Percentiles rank a stretch among this genome's conserved stretches.
Conservation (phyloP, 495 filamentous ascomycete species). For the Barbatosphaeria neglecta region DNA sequence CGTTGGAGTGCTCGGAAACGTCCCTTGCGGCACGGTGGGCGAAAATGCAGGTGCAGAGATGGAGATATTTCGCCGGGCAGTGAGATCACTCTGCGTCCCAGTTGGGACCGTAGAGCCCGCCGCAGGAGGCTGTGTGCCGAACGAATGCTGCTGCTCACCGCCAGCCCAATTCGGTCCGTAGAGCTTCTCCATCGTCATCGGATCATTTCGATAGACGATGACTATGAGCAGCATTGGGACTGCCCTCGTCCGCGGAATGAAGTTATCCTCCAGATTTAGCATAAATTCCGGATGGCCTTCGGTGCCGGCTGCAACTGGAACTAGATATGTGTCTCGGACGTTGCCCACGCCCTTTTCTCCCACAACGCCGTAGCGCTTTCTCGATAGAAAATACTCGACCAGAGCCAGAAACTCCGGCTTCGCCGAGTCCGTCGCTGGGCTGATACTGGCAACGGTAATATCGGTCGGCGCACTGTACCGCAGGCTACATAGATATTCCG, state of each 20-base stretch:
- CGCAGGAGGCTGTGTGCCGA: not conserved
- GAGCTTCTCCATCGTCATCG: constrained; percentile 25
- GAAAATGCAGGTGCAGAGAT: constrained; percentile 33
- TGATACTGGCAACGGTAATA: constrained; percentile 56
- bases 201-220: constrained; percentile 57
- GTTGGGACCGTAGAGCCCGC: constrained; percentile 12
- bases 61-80: constrained; percentile 18
- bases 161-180: constrained; percentile 12
- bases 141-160: not conserved
- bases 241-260: constrained; percentile 50
- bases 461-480: constrained; percentile 63
- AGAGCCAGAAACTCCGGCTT: constrained; percentile 53
- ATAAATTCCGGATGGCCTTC: constrained; percentile 56
- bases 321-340: constrained; percentile 67
- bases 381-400: constrained; percentile 66
- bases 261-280: constrained; percentile 61
- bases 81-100: constrained; percentile 6
- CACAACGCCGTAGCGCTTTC: constrained; percentile 72
- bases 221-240: constrained; percentile 65
- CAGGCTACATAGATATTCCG: constrained; percentile 77
- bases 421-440: constrained; percentile 37
- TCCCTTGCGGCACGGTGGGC: constrained; percentile 34
- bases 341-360: constrained; percentile 56
- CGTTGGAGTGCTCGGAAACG: constrained; percentile 19
- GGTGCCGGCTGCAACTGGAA: constrained; percentile 56